Conservation (phyloP, 495 filamentous ascomycete genomes). For the Penicillium robsamsonii region DNA sequence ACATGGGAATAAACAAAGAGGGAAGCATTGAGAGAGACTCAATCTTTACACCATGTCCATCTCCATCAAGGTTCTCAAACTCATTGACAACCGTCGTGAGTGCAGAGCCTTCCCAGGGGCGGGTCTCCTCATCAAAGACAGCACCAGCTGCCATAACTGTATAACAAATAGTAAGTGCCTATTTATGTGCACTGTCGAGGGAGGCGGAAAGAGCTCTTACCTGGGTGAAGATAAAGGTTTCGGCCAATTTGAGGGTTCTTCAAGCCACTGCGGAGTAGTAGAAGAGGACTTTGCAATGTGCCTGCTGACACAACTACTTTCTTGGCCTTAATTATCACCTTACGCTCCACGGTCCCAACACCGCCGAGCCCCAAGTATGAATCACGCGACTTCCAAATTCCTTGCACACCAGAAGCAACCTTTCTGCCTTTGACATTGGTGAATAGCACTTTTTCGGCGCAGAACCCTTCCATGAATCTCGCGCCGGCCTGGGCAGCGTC, state of each 20-base stretch:
- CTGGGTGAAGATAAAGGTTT: conserved; percentile 79
- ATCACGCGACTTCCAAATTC: conserved; percentile 72
- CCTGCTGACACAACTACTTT: conserved; percentile 77
- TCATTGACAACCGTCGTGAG: conserved; percentile 74
- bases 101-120: conserved; percentile 76
- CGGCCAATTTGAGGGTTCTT: conserved; percentile 81
- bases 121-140: conserved; percentile 62
- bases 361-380: conserved; percentile 55
- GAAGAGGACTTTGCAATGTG: conserved; percentile 68
- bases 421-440: conserved; percentile 52
- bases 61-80: conserved; percentile 78
- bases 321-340: conserved; percentile 74
- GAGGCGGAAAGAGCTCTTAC: conserved; percentile 24
- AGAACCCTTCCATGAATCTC: conserved; percentile 75
- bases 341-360: conserved; percentile 44
- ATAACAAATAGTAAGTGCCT: conserved; percentile 11
- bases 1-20: conserved; percentile 51
- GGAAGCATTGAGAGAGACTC: conserved; percentile 70
- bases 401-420: conserved; percentile 64
- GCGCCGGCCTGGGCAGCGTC: conserved; percentile 75
- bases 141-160: conserved; percentile 55
- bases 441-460: conserved; percentile 66
- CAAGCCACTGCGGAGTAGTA: conserved; percentile 70
- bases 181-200: neutral
- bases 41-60: conserved; percentile 82